Conservation (phyloP, 495 filamentous ascomycete species). For the Aspergillus diversus region DNA sequence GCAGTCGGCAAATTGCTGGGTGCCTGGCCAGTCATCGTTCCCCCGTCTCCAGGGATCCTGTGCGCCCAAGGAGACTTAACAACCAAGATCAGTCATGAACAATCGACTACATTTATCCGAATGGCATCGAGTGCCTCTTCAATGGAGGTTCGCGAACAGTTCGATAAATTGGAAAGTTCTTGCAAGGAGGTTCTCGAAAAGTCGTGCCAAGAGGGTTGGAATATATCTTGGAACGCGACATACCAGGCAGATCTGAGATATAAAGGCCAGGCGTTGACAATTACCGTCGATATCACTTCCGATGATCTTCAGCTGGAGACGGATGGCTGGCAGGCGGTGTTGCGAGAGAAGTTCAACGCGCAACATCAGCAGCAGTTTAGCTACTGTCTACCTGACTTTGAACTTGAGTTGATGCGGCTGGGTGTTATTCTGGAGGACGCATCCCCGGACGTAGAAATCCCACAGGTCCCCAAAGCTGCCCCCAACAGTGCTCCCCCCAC, state of each 20-base stretch:
- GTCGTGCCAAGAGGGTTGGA: constrained; percentile 21
- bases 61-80: constrained; percentile 55
- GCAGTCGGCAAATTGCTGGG: constrained; percentile 51
- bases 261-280: constrained; percentile 51
- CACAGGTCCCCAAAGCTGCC: constrained; percentile 32
- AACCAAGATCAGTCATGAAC: constrained; percentile 50
- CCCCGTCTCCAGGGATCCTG: constrained; percentile 52
- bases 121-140: constrained; percentile 34
- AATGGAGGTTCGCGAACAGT: constrained; percentile 29
- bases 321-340: constrained; percentile 23
- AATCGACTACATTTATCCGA: constrained; percentile 48
- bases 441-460: constrained; percentile 42
- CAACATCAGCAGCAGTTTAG: constrained; percentile 53
- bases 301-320: constrained; percentile 33
- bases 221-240: constrained; percentile 30
- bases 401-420: constrained; percentile 51
- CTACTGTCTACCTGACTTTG: constrained; percentile 45
- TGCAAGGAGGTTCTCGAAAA: constrained; percentile 26
- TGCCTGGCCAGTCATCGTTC: constrained; percentile 55
- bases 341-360: constrained; percentile 42
- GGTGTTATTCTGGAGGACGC: constrained; percentile 48
- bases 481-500: constrained; percentile 29
- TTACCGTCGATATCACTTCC: constrained; percentile 42
- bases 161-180: constrained; percentile 25
- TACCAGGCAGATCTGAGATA: constrained; percentile 54